Base-by-base conservation (phyloP, 352 stramenopile species). In the Elongisporangium senticosum region DNA sequence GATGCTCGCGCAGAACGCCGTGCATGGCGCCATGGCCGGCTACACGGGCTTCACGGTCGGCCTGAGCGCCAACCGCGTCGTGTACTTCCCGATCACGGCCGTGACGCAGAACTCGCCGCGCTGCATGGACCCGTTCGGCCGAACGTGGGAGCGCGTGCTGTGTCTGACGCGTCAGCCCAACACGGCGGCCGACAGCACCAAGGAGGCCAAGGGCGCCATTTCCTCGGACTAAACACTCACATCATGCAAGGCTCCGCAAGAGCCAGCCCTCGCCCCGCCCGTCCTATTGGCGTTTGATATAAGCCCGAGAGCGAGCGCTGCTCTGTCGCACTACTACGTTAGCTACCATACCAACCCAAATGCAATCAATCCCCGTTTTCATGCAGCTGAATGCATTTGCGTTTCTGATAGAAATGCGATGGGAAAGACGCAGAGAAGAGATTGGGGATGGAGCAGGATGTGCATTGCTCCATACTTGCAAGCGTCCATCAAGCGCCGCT, bases 41-140 rank as follows among this genome's bases (percentile, higher is more conserved):
- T 99, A 96, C 77, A 99, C 97, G 49, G 95, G 93, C 53, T 99
- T 99, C 70, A 97, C 89, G 19, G 95, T 98, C 33, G 97, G 96
- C 26, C 76, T 99, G n/a, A 97, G 93, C 64, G 98, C 98, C 71
- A 99, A 99, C 71, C 86, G 95, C 51, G 92, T 97, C 51, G 96
- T 98, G 21, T 96, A 97, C 60, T 84, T 96, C 59, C 87, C 87
- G 13, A 95, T 95, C 66, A 89, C 84, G 55, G 84, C 82, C 33
- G 71, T 96, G 62, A 94, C 85, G 53, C 69, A 88, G 79, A 84
- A 90, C 88, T 89, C 87, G 73, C 75, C 92, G 80, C 69, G 92
- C 62, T 79, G 90, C 85, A 87, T 97, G 79, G 86, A 96, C 62
- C 71, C 81, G 3, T 79, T 85, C 52, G 83, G 83, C 48, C 79